A percentile compares a stretch with the other conserved stretches of the same genome.
These are phyloP conservation scores for Suillus brevipes DNA, from an alignment of 768 basidiomycete genomes.

Conservation along the genomic window DNA sequence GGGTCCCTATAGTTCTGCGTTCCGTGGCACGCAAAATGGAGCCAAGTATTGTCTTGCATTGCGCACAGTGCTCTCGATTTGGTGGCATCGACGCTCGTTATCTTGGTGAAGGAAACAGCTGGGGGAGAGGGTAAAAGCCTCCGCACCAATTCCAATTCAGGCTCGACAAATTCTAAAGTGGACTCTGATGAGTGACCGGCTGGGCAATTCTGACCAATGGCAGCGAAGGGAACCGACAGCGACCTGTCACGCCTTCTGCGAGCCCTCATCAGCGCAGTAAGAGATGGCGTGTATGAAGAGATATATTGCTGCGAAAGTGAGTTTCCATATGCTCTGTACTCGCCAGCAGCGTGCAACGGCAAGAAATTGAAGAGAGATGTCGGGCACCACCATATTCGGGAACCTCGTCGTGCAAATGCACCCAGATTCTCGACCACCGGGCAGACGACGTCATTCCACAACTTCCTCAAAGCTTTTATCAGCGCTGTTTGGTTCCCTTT, in stretches of 20 bases:
- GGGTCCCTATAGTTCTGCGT: slow-evolving; percentile 3
- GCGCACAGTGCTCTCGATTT: no score
- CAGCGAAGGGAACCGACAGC: not conserved
- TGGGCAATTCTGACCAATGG: slow-evolving; percentile 10
- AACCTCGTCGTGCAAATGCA: not conserved
- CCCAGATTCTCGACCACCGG: not conserved
- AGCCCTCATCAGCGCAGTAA: slow-evolving; percentile 13
- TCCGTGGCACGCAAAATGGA: no score
- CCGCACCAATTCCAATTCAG: not conserved
- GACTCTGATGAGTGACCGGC: not conserved
- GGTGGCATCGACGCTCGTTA: no score
- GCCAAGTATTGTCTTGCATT: no score
- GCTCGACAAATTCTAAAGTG: not conserved
- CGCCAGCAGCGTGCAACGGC: slow-evolving; percentile 16
- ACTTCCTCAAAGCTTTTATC: not conserved
- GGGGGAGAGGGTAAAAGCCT: not conserved
- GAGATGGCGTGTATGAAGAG: slow-evolving; percentile 13
- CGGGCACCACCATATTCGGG: slow-evolving; percentile 13
- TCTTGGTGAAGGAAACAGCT: no score
- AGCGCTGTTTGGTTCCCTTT: not conserved
- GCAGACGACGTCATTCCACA: not conserved
- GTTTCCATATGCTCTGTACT: not conserved
- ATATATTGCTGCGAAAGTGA: not conserved
- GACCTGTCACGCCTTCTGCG: not conserved
- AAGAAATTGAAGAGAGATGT: slow-evolving; percentile 10